Evolutionary conservation across 129 eudicot species (phyloP), one percentile per base, ranked within the genome.

Genomic region (Cynara cardunculus): DNA sequence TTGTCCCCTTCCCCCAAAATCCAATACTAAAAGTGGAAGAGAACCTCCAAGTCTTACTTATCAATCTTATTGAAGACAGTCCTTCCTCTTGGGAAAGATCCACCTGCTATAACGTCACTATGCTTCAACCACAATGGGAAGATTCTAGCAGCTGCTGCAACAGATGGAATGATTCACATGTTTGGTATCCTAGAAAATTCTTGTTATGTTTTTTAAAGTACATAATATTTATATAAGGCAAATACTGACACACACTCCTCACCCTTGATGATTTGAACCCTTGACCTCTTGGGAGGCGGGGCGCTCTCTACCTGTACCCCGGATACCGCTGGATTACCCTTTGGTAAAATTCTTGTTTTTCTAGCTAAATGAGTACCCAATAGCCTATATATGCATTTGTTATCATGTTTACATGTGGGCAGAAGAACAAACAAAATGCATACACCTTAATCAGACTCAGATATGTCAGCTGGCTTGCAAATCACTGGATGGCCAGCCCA

Each of bases 401-500:
- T 6, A 13, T 6, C 12, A 26, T 68, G 67, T 10, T 39, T 65
- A 21, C 1, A 16, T 62, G 69, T 18, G 62, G 26, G 53, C 69
- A 10, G 13, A 67, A 6, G 30, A 61, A 74, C 18, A 25, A n/a
- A 64, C 8, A 65, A 75, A 69, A 71, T 31, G 22, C 25, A 5
- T 24, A 65, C 39, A 64, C 91, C 97, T 95, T 92, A 88, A 87
- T 86, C 19, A 71, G 85, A 69, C 12, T 25, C 75, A 96, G 99
- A 96, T 83, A 96, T 96, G 99, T 87, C 97, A 68, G 95, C 98
- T 83, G 97, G 98, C 69, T 87, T 89, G 83, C 99, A 96, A 89
- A 90, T 96, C 16, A 96, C 99, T 22, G 99, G 99, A 72, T 96
- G 98, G 99, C 99, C 98, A 71, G 99, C 99, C 82, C 98, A 96